Conservation (phyloP, 2,329 filamentous ascomycete species). For the Diaporthe citrichinensis region DNA sequence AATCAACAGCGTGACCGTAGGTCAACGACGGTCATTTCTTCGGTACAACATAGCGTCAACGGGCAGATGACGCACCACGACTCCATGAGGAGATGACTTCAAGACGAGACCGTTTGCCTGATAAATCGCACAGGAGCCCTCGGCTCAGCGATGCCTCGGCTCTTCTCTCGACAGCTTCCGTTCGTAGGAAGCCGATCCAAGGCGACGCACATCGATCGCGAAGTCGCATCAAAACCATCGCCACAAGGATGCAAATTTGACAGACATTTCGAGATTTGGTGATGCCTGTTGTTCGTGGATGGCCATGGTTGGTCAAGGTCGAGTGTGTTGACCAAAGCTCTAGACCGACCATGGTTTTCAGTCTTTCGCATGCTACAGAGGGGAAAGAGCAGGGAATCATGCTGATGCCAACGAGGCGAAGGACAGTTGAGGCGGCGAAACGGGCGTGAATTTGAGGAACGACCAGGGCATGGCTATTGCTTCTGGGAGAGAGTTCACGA, state of each 20-base stretch:
- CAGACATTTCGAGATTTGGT: background rate
- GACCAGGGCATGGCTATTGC: background rate
- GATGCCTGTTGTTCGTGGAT: background rate
- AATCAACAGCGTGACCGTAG: background rate
- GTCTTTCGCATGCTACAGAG: too few relatives aligned
- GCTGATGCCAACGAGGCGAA: background rate
- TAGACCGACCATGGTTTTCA: background rate
- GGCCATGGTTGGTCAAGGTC: background rate
- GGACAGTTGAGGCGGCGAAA: background rate
- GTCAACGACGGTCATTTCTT: constrained; percentile 14
- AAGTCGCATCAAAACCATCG: background rate
- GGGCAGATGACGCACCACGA: constrained; percentile 2
- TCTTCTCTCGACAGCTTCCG: background rate
- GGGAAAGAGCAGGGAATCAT: background rate
- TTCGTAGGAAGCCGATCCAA: background rate
- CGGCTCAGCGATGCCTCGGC: background rate
- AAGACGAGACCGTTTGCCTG: background rate
- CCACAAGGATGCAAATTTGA: background rate
- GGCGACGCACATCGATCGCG: background rate
- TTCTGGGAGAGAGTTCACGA: background rate
- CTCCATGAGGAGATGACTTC: background rate
- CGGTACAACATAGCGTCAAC: constrained; percentile 6
- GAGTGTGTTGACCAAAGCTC: background rate
- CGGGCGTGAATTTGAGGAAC: background rate
- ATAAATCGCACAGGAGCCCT: background rate